These are phyloP conservation scores for Aspergillus bombycis DNA, from an alignment of 2,329 filamentous ascomycete genomes.

Conservation along the genomic window DNA sequence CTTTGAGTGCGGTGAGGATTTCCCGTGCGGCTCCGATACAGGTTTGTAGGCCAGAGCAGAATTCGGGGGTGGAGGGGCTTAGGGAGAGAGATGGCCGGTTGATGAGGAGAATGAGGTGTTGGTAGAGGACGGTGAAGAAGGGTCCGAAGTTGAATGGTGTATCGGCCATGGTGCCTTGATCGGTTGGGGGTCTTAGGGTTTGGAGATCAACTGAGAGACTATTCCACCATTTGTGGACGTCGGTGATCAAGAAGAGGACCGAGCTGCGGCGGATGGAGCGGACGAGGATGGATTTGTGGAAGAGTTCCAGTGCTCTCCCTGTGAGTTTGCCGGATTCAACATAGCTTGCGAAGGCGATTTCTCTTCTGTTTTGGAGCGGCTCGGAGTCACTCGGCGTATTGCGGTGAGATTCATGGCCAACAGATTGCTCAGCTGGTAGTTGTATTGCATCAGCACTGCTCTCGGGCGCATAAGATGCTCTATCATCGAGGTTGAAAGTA, in stretches of 20 bases:
- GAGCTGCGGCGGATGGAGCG: constrained; percentile 43
- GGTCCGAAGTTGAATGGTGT: constrained; percentile 37
- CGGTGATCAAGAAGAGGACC: constrained; percentile 42
- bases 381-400: constrained; percentile 8
- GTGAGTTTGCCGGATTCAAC: constrained; percentile 45
- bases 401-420: no score
- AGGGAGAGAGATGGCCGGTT: constrained; percentile 45
- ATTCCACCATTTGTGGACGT: constrained; percentile 50
- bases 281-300: constrained; percentile 47
- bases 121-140: constrained; percentile 47
- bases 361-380: constrained; percentile 26
- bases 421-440: not conserved
- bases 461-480: not conserved
- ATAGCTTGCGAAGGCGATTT: constrained; percentile 42
- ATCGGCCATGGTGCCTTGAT: constrained; percentile 9
- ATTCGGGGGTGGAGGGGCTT: constrained; percentile 41
- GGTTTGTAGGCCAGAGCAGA: constrained; percentile 44
- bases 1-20: constrained; percentile 40
- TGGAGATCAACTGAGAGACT: constrained; percentile 37
- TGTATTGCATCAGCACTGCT: not conserved
- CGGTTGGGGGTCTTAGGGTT: constrained; percentile 11
- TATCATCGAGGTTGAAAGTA: not conserved
- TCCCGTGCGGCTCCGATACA: constrained; percentile 45
- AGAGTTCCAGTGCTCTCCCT: constrained; percentile 44
- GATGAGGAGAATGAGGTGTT: constrained; percentile 45